These are phyloP conservation scores for Macrocybe gigantea DNA, from an alignment of 768 basidiomycete species.

Conservation along the genomic window DNA sequence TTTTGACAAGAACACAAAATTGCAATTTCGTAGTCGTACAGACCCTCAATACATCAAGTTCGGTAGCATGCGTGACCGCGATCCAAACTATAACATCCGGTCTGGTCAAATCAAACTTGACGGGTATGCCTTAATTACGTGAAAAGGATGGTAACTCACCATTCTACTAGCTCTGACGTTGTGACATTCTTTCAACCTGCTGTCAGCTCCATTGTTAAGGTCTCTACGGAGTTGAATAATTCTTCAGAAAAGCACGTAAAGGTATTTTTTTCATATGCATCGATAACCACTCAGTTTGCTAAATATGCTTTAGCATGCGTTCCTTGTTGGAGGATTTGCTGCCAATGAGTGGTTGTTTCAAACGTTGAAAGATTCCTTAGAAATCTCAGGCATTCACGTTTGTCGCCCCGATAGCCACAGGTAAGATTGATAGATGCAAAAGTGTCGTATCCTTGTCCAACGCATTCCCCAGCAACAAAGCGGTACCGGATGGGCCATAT, in stretches of 20 bases:
- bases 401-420: background rate
- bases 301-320: conserved; percentile 5
- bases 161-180: background rate
- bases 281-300: background rate
- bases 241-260: background rate
- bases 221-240: background rate
- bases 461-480: background rate
- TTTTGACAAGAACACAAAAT: conserved; percentile 46
- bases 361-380: conserved; percentile 23
- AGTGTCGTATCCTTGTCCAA: background rate
- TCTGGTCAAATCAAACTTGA: conserved; percentile 39
- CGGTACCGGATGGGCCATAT: conserved; percentile 14
- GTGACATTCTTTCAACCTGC: conserved; percentile 1
- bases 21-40: conserved; percentile 30
- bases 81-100: conserved; percentile 31
- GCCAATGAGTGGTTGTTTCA: conserved; percentile 35
- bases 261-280: background rate
- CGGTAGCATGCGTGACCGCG: conserved; percentile 34
- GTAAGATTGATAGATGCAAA: background rate
- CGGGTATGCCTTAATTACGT: conserved; percentile 15
- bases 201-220: background rate
- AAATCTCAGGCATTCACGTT: background rate
- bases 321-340: conserved; percentile 39
- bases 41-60: conserved; percentile 44
- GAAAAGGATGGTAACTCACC: background rate